Evolutionary conservation across 306 rosid genomes (phyloP), one percentile per base, ranked within the genome.

Genomic region (Lathyrus tuberosus): DNA sequence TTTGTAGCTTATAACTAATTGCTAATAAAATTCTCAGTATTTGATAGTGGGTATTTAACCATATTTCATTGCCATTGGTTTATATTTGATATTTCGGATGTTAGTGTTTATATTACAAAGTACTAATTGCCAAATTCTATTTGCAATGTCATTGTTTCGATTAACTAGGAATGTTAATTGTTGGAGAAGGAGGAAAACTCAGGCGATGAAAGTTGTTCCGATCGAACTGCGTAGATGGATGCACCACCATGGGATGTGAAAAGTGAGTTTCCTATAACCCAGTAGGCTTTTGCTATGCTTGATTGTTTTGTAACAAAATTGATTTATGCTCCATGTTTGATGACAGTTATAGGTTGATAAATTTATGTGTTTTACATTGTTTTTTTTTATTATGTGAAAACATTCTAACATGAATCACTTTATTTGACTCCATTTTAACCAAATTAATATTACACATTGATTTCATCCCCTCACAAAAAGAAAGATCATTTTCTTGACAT

Each of bases 1-100:
- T 49, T 58, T 71, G 46, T 54, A 43, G 71, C 70, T 65, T 20
- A 47, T 59, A 22, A 43, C 30, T 59, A 16, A 43, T 22, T 14
- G 40, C 26, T 44, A 16, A 40, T 44, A 48, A 40, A 33, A 60
- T 30, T 8, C 31, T 67, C 33, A 58, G 66, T 66, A 48, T 51
- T 31, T 28, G 35, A 14, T 57, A 15, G 10, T 28, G 8, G n/a
- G 15, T 17, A 15, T 70, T 74, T 24, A 58, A 30, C 6, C 56
- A 18, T 57, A 7, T 53, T n/a, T 11, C 35, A 10, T 52, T 49
- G 31, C 6, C 28, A 17, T 41, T 47, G 41, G 14, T 13, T 17
- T 13, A 42, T n/a, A n/a, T n/a, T n/a, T n/a, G n/a, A n/a, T n/a
- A n/a, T n/a, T n/a, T n/a, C n/a, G n/a, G n/a, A n/a, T n/a, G n/a